Percentiles rank a stretch among this genome's conserved stretches.
phyloP scores from a whole-genome alignment of 2,329 filamentous ascomycete species.

The Paramyrothecium sp. region DNA sequence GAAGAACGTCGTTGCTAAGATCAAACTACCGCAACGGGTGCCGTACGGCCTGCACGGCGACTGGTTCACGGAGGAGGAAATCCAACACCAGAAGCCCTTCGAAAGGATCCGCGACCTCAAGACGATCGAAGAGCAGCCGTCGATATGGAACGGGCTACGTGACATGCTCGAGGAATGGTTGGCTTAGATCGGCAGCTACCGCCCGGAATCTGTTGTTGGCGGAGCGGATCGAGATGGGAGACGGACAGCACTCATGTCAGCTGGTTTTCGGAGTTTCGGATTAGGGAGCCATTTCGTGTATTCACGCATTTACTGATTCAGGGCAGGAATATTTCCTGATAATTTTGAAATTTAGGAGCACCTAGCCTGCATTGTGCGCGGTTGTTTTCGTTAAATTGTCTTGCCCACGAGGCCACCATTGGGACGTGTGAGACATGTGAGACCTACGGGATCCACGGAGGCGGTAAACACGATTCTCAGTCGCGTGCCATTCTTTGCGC shows the following conservation, averaged over 20 bases:
- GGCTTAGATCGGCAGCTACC: not conserved
- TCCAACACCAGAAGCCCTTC: constrained; percentile 42
- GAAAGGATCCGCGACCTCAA: constrained; percentile 1
- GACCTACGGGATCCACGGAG: no score
- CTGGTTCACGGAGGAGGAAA: constrained; percentile 57
- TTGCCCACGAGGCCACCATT: no score
- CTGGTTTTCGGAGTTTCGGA: not conserved
- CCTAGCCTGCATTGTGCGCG: no score
- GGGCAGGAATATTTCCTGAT: no score
- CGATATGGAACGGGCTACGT: not conserved
- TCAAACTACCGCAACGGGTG: constrained; percentile 63
- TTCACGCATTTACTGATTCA: no score
- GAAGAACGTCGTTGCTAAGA: constrained; percentile 55
- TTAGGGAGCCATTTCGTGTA: not conserved
- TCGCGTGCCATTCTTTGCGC: no score
- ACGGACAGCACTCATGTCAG: not conserved
- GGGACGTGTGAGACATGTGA: no score
- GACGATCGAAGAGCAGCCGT: not conserved
- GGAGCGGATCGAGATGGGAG: not conserved
- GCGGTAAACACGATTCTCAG: no score
- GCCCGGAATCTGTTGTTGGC: not conserved
- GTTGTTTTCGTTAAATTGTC: no score
- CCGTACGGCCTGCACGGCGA: constrained; percentile 67
- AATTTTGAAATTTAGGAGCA: no score
- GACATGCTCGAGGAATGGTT: not conserved